phyloP scores from a whole-genome alignment of 805 yeast genomes.

The Candida alai region DNA sequence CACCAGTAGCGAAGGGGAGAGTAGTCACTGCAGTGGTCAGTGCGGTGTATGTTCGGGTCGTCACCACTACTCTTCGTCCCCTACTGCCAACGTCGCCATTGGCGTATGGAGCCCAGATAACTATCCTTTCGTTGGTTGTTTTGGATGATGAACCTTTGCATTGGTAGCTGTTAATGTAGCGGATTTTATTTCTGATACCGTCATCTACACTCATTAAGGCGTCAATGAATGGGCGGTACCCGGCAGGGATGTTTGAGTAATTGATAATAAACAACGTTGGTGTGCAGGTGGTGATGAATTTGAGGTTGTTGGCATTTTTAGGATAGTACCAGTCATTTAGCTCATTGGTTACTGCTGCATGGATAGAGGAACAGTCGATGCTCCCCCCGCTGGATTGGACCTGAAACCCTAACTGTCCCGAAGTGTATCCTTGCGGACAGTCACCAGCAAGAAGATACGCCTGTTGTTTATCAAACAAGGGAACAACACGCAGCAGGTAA shows the following conservation, averaged over 20 bases:
- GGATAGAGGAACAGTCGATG: constrained; percentile 15
- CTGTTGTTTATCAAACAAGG: constrained; percentile 12
- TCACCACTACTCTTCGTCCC: constrained; percentile 13
- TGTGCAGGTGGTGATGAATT: constrained; percentile 12
- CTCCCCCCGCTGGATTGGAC: neutral
- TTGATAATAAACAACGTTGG: constrained; percentile 3
- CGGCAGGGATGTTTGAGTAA: constrained; percentile 22
- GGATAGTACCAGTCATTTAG: constrained; percentile 19
- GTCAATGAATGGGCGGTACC: constrained; percentile 18
- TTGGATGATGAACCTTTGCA: constrained; percentile 8
- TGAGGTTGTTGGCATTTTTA: constrained; percentile 1
- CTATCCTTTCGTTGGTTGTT: constrained; percentile 12
- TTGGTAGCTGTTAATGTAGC: constrained; percentile 10
- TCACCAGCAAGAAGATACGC: constrained; percentile 11
- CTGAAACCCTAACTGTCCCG: constrained; percentile 20
- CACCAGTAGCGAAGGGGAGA: constrained; percentile 12
- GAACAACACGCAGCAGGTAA: constrained; percentile 9
- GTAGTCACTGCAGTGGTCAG: constrained; percentile 18
- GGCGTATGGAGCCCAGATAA: constrained; percentile 11
- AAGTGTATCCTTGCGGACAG: constrained; percentile 19
- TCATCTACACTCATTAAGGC: constrained; percentile 1
- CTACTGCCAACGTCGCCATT: constrained; percentile 10
- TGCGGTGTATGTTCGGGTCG: constrained; percentile 20
- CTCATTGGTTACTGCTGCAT: constrained; percentile 15
- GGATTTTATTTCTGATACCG: neutral